These are phyloP conservation scores for Chrysoporthe deuterocubensis DNA, from an alignment of 2,329 filamentous ascomycete genomes.

Conservation along the genomic window DNA sequence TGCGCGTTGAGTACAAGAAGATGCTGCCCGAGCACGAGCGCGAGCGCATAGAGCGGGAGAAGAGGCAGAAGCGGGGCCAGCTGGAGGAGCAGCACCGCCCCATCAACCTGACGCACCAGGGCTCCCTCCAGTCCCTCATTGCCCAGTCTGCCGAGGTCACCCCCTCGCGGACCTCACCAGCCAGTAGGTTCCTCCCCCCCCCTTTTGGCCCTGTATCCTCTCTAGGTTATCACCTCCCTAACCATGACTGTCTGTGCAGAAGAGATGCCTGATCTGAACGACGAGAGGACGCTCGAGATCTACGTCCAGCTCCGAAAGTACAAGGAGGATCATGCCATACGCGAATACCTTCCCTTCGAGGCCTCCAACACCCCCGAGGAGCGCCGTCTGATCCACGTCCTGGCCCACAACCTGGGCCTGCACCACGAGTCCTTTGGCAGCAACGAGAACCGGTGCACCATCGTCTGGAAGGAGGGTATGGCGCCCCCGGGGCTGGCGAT, in stretches of 20 bases:
- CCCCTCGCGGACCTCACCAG: conserved; percentile 48
- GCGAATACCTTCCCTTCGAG: conserved; percentile 85
- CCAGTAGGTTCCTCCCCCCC: conserved; percentile 44
- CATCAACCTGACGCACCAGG: conserved; percentile 78
- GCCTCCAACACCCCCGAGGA: conserved; percentile 79
- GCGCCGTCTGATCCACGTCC: conserved; percentile 87
- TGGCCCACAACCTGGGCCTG: conserved; percentile 93
- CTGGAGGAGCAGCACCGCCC: conserved; percentile 94
- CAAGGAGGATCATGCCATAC: conserved; percentile 36
- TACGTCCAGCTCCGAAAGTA: conserved; percentile 75
- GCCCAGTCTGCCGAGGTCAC: conserved; percentile 66
- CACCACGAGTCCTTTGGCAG: conserved; percentile 89
- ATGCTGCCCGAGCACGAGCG: conserved; percentile 95
- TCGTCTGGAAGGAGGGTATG: conserved; percentile 30
- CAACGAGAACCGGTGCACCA: conserved; percentile 70
- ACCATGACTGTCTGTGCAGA: conserved; percentile 30
- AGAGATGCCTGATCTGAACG: conserved; percentile 72
- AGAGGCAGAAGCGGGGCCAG: conserved; percentile 92
- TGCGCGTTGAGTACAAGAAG: conserved; percentile 98
- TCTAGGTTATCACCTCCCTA: conserved; percentile 26
- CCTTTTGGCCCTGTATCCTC: not conserved
- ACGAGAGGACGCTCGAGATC: conserved; percentile 82
- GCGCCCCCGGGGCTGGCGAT: conserved; percentile 71
- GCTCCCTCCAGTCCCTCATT: conserved; percentile 80
- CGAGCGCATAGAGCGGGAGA: conserved; percentile 95